Percentiles rank a stretch among this genome's conserved stretches.
Evolutionary conservation across 495 filamentous ascomycete genomes (phyloP).

Genomic region (Sordaria brevicollis): DNA sequence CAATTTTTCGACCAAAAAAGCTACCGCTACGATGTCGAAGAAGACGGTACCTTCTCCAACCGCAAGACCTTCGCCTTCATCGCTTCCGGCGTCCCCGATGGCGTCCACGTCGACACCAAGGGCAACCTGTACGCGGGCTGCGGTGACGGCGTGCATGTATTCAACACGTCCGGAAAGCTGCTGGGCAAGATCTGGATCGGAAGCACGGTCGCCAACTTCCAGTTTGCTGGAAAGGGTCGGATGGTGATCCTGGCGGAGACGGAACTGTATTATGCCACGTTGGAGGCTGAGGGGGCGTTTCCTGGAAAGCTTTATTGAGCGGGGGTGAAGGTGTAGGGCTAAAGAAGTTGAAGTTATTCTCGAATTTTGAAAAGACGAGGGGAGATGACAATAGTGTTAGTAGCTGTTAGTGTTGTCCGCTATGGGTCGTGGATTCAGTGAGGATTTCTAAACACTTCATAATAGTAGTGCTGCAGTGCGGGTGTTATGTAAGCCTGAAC

Average conservation of each 20-base stretch:
- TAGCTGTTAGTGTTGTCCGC: neutral
- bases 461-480: neutral
- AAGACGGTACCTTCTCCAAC: slow-evolving; percentile 32
- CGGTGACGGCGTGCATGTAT: slow-evolving; percentile 55
- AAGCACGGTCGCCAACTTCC: slow-evolving; percentile 40
- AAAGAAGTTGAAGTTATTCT: too few relatives aligned
- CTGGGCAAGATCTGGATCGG: slow-evolving; percentile 48
- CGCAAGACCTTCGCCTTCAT: slow-evolving; percentile 49
- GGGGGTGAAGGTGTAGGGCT: too few relatives aligned
- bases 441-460: neutral
- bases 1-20: slow-evolving; percentile 10
- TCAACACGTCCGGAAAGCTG: slow-evolving; percentile 44
- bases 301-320: slow-evolving; percentile 10
- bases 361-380: too few relatives aligned
- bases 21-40: slow-evolving; percentile 29
- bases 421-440: neutral
- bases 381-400: too few relatives aligned
- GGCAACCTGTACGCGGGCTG: slow-evolving; percentile 52
- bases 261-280: slow-evolving; percentile 37
- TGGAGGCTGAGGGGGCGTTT: slow-evolving; percentile 32
- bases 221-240: slow-evolving; percentile 43
- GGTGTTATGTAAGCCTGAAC: neutral
- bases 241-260: slow-evolving; percentile 42
- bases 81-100: slow-evolving; percentile 45
- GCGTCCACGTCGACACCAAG: slow-evolving; percentile 46